A percentile compares a stretch with the other conserved stretches of the same genome.
These are phyloP conservation scores for Senna tora DNA, from an alignment of 306 rosid genomes.

Conservation along the genomic window DNA sequence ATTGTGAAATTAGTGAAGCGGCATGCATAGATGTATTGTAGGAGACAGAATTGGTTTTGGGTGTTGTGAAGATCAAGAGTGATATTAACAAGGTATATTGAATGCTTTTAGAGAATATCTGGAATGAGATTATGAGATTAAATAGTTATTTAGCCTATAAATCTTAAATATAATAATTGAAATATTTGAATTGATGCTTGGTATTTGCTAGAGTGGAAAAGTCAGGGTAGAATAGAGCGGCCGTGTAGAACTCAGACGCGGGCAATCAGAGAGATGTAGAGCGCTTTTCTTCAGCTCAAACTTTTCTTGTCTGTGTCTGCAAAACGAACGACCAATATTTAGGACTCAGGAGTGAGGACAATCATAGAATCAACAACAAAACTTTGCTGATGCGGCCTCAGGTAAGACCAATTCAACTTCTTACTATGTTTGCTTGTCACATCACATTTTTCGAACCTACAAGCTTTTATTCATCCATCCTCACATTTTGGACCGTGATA, in stretches of 20 bases:
- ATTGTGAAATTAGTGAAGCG: no score
- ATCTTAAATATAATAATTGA: no score
- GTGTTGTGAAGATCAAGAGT: no score
- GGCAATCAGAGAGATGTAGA: neutral
- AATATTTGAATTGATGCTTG: no score
- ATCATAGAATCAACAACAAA: slow-evolving; percentile 2
- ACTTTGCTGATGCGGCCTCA: neutral
- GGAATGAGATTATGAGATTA: no score
- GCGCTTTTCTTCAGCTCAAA: neutral
- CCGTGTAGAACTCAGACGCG: neutral
- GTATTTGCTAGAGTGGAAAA: neutral
- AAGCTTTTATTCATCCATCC: neutral
- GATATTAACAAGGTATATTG: no score
- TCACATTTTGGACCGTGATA: neutral
- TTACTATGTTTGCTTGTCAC: neutral
- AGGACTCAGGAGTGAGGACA: no score
- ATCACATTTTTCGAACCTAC: neutral
- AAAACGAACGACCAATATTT: neutral
- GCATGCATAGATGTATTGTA: no score
- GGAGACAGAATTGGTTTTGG: no score
- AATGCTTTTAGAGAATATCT: no score
- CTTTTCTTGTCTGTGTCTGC: neutral
- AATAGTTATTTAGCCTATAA: no score
- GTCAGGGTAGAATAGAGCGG: neutral
- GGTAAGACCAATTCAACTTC: slow-evolving; percentile 22